Evolutionary conservation across 441 rosid species (phyloP).

Genomic region (Manihot esculenta): DNA sequence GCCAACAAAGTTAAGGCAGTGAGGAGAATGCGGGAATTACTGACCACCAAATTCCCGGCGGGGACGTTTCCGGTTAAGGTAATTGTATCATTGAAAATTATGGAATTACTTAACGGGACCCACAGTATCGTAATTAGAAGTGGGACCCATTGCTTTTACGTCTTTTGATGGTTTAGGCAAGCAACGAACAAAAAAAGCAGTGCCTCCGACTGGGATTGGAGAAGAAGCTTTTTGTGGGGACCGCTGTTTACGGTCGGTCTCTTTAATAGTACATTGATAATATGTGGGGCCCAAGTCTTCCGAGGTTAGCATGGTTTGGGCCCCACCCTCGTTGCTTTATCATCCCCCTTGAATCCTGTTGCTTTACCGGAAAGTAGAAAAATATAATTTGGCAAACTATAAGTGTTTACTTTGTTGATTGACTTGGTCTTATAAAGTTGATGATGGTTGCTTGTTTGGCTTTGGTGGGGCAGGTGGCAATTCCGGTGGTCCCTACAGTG

Average conservation of each 20-base stretch:
- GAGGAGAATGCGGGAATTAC: slow-evolving; percentile 76
- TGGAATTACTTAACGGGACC: not conserved
- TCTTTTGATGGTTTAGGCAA: slow-evolving; percentile 27
- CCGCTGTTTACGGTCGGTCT: slow-evolving; percentile 18
- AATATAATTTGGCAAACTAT: no score
- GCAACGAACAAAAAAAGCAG: slow-evolving; percentile 22
- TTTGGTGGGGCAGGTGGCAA: slow-evolving; percentile 60
- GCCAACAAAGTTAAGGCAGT: slow-evolving; percentile 95
- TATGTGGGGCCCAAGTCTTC: slow-evolving; percentile 27
- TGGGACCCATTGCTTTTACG: slow-evolving; percentile 26
- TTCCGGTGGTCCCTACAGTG: slow-evolving; percentile 92
- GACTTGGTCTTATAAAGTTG: not conserved
- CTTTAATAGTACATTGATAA: slow-evolving; percentile 8
- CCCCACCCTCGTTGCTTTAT: not conserved
- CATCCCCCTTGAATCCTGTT: not conserved
- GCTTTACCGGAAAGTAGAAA: not conserved
- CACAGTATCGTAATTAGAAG: not conserved
- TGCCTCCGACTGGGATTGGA: slow-evolving; percentile 17
- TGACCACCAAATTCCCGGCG: slow-evolving; percentile 93
- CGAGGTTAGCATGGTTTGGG: slow-evolving; percentile 26
- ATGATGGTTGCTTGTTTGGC: not conserved
- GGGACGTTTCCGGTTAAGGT: slow-evolving; percentile 98
- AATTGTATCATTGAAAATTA: slow-evolving; percentile 6
- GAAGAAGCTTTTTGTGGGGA: slow-evolving; percentile 37
- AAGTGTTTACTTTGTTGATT: not conserved